Evolutionary conservation across 2,329 filamentous ascomycete species (phyloP).

Genomic region (Hymenoscyphus salicellus): DNA sequence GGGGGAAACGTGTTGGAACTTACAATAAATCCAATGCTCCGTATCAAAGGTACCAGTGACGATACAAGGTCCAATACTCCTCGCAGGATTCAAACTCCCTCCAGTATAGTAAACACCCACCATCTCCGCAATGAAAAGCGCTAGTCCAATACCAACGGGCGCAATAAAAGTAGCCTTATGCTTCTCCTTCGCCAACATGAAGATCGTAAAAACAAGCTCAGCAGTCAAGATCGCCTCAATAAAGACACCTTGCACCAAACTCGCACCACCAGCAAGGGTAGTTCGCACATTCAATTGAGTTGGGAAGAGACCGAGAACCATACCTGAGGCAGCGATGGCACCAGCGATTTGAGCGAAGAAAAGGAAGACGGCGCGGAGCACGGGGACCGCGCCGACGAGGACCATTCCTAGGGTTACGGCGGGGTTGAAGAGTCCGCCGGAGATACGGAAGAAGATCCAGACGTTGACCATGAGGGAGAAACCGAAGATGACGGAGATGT

Average conservation of each 20-base stretch:
- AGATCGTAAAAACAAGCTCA: slow-evolving; percentile 48
- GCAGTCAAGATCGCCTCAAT: slow-evolving; percentile 50
- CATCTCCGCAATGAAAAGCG: slow-evolving; percentile 47
- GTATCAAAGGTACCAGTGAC: slow-evolving; percentile 42
- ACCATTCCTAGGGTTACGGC: slow-evolving; percentile 41
- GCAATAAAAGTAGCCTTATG: slow-evolving; percentile 46
- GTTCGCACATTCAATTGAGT: slow-evolving; percentile 40
- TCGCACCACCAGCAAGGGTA: slow-evolving; percentile 41
- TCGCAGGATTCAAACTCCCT: slow-evolving; percentile 48
- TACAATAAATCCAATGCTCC: slow-evolving; percentile 50
- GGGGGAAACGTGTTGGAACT: slow-evolving; percentile 2
- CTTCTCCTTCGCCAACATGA: slow-evolving; percentile 50
- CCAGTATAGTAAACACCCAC: slow-evolving; percentile 42
- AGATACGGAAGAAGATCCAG: slow-evolving; percentile 54
- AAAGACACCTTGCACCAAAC: slow-evolving; percentile 46
- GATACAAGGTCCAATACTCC: slow-evolving; percentile 48
- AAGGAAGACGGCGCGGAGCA: slow-evolving; percentile 34
- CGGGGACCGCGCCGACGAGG: slow-evolving; percentile 37
- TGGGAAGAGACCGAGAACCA: slow-evolving; percentile 41
- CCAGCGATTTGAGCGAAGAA: slow-evolving; percentile 38
- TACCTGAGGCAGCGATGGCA: slow-evolving; percentile 40
- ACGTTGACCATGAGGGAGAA: slow-evolving; percentile 48
- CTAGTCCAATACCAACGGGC: slow-evolving; percentile 45
- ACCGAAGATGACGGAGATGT: slow-evolving; percentile 35
- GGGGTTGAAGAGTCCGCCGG: slow-evolving; percentile 52